Evolutionary conservation across 2,329 filamentous ascomycete genomes (phyloP).

Genomic region (Pyricularia pennisetigena): DNA sequence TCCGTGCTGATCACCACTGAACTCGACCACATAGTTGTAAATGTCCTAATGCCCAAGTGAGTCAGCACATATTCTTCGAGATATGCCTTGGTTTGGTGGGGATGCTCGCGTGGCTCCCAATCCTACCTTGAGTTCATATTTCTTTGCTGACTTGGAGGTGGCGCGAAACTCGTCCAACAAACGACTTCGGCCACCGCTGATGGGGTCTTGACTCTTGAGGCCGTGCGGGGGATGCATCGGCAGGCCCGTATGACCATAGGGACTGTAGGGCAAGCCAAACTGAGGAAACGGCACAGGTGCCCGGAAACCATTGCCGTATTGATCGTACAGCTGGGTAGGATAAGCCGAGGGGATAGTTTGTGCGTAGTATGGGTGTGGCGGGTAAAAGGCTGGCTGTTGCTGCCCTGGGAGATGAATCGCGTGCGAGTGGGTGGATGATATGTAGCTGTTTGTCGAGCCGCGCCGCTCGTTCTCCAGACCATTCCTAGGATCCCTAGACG

Average conservation of each 20-base stretch:
- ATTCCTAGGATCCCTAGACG: constrained; percentile 21
- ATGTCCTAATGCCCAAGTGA: constrained; percentile 49
- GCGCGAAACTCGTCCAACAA: constrained; percentile 73
- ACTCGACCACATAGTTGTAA: constrained; percentile 80
- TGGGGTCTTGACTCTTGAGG: constrained; percentile 46
- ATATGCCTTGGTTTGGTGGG: neutral
- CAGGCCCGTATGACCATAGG: constrained; percentile 15
- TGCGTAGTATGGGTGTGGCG: constrained; percentile 1
- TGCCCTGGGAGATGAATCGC: neutral
- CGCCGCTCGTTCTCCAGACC: constrained; percentile 1
- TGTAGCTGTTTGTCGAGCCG: constrained; percentile 1
- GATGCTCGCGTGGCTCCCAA: neutral
- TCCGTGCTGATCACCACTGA: constrained; percentile 90
- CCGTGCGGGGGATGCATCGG: constrained; percentile 20
- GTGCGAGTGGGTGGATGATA: neutral
- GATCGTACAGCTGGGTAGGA: constrained; percentile 24
- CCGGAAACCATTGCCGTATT: constrained; percentile 23
- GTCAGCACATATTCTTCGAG: constrained; percentile 6
- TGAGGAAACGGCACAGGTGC: constrained; percentile 21
- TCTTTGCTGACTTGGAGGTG: constrained; percentile 60
- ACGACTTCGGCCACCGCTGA: constrained; percentile 56
- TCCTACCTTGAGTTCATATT: constrained; percentile 67
- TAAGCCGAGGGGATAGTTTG: constrained; percentile 16
- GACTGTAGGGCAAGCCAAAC: constrained; percentile 16
- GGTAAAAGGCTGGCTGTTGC: constrained; percentile 1